A percentile compares a stretch with the other conserved stretches of the same genome.
Conservation (phyloP, 1,139 yeast species). For the Zygotorulaspora mrakii region DNA sequence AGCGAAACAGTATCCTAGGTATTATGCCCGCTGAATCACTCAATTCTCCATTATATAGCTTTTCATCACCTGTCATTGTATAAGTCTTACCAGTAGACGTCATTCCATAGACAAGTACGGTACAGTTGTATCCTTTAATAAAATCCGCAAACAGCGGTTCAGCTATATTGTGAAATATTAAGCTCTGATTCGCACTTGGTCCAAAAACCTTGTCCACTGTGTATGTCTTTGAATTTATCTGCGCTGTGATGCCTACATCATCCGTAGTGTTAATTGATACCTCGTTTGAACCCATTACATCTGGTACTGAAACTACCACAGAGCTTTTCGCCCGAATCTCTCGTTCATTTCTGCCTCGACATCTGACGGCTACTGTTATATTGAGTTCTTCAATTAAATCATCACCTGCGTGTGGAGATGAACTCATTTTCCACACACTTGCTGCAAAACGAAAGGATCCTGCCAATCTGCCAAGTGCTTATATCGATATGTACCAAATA, state of each 20-base stretch:
- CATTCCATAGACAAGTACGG: slow-evolving; percentile 75
- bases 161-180: slow-evolving; percentile 59
- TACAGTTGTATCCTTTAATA: slow-evolving; percentile 65
- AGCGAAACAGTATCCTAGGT: slow-evolving; percentile 57
- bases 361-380: slow-evolving; percentile 82
- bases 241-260: slow-evolving; percentile 44
- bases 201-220: slow-evolving; percentile 75
- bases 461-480: neutral
- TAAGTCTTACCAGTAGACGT: slow-evolving; percentile 79
- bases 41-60: slow-evolving; percentile 50
- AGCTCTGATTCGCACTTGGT: slow-evolving; percentile 60
- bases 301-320: slow-evolving; percentile 62
- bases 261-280: slow-evolving; percentile 42
- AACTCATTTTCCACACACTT: slow-evolving; percentile 7
- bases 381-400: slow-evolving; percentile 38
- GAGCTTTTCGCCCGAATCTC: slow-evolving; percentile 72
- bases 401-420: slow-evolving; percentile 11
- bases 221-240: slow-evolving; percentile 47
- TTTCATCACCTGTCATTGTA: slow-evolving; percentile 67
- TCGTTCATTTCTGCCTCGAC: slow-evolving; percentile 73
- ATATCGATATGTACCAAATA: neutral
- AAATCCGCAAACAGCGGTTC: slow-evolving; percentile 63
- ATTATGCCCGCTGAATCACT: slow-evolving; percentile 66
- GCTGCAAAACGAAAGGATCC: neutral
- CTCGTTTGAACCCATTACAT: slow-evolving; percentile 39